Conservation (phyloP, 2,329 filamentous ascomycete species). For the Alternaria gansuensis region DNA sequence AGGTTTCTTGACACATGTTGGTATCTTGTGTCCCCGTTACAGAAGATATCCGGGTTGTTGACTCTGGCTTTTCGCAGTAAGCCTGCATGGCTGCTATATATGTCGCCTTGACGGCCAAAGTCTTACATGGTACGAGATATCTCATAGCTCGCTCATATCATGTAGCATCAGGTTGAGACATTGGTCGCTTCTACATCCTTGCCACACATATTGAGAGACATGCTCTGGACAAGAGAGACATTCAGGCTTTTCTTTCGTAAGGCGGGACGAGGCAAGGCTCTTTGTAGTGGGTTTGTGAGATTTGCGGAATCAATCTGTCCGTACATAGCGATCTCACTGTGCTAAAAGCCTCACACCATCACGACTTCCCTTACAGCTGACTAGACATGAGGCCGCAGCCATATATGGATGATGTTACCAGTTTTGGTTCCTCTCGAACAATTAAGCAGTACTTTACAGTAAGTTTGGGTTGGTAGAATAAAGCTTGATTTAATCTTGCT, state of each 20-base stretch:
- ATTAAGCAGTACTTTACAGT: not conserved
- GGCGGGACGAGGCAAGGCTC: too few relatives aligned
- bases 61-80: not conserved
- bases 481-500: not conserved
- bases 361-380: too few relatives aligned
- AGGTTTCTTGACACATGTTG: not conserved
- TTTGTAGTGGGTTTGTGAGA: too few relatives aligned
- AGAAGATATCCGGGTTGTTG: rapidly evolving
- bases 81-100: not conserved
- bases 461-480: not conserved
- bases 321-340: too few relatives aligned
- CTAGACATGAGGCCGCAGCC: too few relatives aligned
- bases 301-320: too few relatives aligned
- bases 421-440: too few relatives aligned
- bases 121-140: not conserved
- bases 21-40: not conserved
- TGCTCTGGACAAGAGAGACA: too few relatives aligned
- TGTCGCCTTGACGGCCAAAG: not conserved
- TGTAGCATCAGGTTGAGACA: not conserved
- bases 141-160: not conserved
- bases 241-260: too few relatives aligned
- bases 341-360: too few relatives aligned
- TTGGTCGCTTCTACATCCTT: not conserved
- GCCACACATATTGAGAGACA: too few relatives aligned
- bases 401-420: too few relatives aligned